Percentiles rank a stretch among this genome's conserved stretches.
Evolutionary conservation across 352 stramenopile genomes (phyloP).

Genomic region (Globisporangium emineosum): DNA sequence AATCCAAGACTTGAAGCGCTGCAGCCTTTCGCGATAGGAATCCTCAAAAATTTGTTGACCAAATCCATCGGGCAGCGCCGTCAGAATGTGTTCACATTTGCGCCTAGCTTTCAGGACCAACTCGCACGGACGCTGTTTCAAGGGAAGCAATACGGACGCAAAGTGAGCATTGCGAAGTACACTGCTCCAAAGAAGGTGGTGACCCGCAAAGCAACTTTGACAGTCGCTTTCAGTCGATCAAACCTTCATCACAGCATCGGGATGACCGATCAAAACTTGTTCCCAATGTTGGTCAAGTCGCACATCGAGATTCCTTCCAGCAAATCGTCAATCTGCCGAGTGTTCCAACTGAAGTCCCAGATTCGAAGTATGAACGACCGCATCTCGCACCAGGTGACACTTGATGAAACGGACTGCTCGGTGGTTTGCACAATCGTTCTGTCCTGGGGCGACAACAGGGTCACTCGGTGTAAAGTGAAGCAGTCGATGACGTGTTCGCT

Average conservation of each 20-base stretch:
- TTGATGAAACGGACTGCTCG: constrained; percentile 3
- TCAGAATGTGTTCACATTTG: constrained; percentile 22
- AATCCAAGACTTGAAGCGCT: constrained; percentile 14
- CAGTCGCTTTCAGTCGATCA: not conserved
- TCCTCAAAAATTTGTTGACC: constrained; percentile 18
- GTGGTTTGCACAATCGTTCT: not conserved
- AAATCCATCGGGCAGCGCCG: constrained; percentile 11
- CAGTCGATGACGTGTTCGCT: not conserved
- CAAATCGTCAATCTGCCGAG: not conserved
- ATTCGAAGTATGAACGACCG: not conserved
- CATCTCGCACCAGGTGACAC: not conserved
- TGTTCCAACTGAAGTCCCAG: constrained; percentile 7
- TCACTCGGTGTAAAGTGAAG: not conserved
- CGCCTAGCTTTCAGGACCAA: constrained; percentile 28
- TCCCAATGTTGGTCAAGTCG: constrained; percentile 10
- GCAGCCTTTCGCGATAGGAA: constrained; percentile 17
- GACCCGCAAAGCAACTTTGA: not conserved
- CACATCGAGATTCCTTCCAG: constrained; percentile 1
- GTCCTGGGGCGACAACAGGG: not conserved
- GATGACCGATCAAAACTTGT: not conserved
- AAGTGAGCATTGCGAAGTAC: constrained; percentile 12
- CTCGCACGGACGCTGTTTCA: constrained; percentile 32
- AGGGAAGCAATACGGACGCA: constrained; percentile 16
- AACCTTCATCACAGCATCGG: not conserved
- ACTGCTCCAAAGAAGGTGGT: not conserved